Evolutionary conservation across 208 protist genomes (phyloP).

Genomic region (Crithidia bombi): DNA sequence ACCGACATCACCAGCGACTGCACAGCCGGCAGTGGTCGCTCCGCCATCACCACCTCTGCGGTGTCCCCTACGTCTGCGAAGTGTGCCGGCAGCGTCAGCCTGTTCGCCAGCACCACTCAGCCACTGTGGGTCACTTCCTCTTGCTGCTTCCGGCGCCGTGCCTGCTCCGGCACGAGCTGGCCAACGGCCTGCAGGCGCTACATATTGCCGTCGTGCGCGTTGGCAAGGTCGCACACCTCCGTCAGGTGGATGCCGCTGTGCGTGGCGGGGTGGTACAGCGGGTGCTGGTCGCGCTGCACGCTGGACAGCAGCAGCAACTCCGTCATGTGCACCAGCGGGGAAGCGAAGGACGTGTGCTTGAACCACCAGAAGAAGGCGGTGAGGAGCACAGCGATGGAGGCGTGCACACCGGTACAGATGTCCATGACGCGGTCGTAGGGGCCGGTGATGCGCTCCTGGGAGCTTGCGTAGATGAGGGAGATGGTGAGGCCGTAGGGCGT

Average conservation of each 20-base stretch:
- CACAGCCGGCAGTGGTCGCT: not conserved
- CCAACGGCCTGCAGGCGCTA: slow-evolving; percentile 19
- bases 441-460: not conserved
- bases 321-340: slow-evolving; percentile 6
- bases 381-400: not conserved
- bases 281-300: not conserved
- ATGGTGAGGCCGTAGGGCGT: not conserved
- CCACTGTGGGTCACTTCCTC: not conserved
- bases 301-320: not conserved
- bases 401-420: slow-evolving; percentile 1
- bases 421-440: not conserved
- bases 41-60: not conserved
- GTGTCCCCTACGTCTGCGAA: not conserved
- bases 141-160: not conserved
- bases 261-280: not conserved
- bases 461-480: slow-evolving; percentile 10
- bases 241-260: not conserved
- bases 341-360: not conserved
- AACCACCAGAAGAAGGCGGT: slow-evolving; percentile 5
- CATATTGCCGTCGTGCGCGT: slow-evolving; percentile 22
- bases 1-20: not conserved
- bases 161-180: slow-evolving; percentile 14
- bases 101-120: not conserved
- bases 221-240: slow-evolving; percentile 15
- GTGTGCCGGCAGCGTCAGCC: not conserved